Evolutionary conservation across 2,329 filamentous ascomycete species (phyloP).

Genomic region (Aureobasidium sp.): DNA sequence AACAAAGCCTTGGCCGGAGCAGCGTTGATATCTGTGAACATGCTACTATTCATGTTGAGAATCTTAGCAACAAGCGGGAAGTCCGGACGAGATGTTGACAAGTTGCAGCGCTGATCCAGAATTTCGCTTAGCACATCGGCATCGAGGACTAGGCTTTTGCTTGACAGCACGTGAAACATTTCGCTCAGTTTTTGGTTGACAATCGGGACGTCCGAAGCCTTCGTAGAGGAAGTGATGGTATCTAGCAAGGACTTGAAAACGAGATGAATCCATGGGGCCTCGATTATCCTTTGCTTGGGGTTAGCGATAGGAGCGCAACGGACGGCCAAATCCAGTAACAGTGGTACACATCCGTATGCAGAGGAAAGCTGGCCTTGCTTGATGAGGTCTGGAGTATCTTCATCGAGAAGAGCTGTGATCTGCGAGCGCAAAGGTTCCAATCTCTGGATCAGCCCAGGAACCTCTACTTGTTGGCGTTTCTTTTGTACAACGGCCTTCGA

Average conservation of each 20-base stretch:
- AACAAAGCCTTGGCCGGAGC: constrained; percentile 15
- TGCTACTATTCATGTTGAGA: constrained; percentile 40
- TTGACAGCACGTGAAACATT: constrained; percentile 23
- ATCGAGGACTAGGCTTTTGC: background rate
- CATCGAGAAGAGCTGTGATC: background rate
- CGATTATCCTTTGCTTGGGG: constrained; percentile 33
- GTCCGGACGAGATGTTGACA: constrained; percentile 22
- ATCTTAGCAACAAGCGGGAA: constrained; percentile 39
- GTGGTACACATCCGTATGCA: background rate
- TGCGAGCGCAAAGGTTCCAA: constrained; percentile 4
- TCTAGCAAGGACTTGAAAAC: constrained; percentile 31
- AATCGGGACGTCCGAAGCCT: constrained; percentile 18
- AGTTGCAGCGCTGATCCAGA: constrained; percentile 4
- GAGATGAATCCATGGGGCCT: constrained; percentile 40
- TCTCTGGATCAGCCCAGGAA: background rate
- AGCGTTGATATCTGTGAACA: constrained; percentile 32
- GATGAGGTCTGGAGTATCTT: background rate
- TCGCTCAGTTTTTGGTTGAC: constrained; percentile 18
- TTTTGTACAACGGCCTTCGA: constrained; percentile 19
- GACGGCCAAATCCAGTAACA: constrained; percentile 36
- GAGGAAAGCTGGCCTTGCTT: background rate
- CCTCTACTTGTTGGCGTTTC: constrained; percentile 13
- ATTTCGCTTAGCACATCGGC: background rate
- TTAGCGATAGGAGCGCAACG: constrained; percentile 35
- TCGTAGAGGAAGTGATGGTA: constrained; percentile 24